Evolutionary conservation across 495 filamentous ascomycete species (phyloP), one percentile per base, ranked within the genome.

Genomic region (Lineolata rhizophorae): DNA sequence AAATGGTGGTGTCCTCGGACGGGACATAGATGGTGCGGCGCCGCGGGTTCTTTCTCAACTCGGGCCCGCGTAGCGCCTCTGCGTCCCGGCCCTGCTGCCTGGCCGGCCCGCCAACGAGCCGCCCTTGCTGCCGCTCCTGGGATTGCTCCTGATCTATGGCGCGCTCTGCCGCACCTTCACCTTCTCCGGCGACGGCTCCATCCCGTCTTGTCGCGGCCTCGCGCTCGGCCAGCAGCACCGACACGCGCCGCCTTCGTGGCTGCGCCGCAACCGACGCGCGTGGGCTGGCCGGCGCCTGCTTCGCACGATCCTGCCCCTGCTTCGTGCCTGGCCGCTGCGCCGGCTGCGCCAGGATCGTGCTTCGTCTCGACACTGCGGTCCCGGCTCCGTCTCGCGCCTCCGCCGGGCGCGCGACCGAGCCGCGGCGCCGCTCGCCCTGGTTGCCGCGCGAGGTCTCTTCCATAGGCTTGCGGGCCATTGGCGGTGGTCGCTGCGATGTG

Each of bases 1-100:
- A 32, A 12, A 55, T 45, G 11, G 54, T 54, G 11, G 55, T 58
- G 22, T 55, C 54, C 13, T 57, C 54, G 0, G 53, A 48, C 10
- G 54, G 54, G 13, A 56, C 43, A 30, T 53, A 56, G 14, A 58
- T 56, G 2, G 55, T 58, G 27, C 50, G 41, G 27, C 55, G 38
- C 3, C 54, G 43, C 9, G 53, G 50, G 14, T 53, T 40, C 33
- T 53, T 55, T 39, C 36, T 39, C 8, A 48, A 35, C 3, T 31
- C 39, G n/a, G 35, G 30, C 26, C 35, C 35, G 35, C 27, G 35
- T 30, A 33, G 22, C 27, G 41, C 38, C 21, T 31, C 30, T 27
- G 24, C 33, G 21, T 44, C 39, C 6, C 39, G 16, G 10, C 37
- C 15, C n/a, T 39, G 30, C 11, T 44, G 31, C 12, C 39, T 35